phyloP scores from a whole-genome alignment of 2,329 filamentous ascomycete species.

The Sporothrix dimorphospora region DNA sequence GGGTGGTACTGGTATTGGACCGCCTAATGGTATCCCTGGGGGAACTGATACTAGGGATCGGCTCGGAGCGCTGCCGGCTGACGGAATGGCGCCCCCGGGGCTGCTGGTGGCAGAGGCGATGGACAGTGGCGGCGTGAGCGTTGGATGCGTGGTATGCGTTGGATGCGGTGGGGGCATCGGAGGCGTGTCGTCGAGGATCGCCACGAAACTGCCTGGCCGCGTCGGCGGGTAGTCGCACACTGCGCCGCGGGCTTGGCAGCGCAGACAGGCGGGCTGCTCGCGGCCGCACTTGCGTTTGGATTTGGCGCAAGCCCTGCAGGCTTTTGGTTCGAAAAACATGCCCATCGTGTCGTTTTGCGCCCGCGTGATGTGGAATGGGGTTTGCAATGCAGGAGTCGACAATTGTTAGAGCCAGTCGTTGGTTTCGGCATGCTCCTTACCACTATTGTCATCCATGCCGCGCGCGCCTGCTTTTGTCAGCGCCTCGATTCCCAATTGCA shows the following conservation, averaged over 20 bases:
- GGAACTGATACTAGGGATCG: background rate
- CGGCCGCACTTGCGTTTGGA: slow-evolving; percentile 37
- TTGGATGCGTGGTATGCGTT: background rate
- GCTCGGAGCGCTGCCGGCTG: background rate
- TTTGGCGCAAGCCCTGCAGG: slow-evolving; percentile 35
- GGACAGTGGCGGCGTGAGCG: background rate
- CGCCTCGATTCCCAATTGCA: background rate
- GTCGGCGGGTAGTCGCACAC: slow-evolving; percentile 36
- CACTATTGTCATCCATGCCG: background rate
- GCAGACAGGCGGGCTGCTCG: slow-evolving; percentile 35
- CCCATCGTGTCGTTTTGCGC: background rate
- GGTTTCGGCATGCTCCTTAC: background rate
- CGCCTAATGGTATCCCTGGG: background rate
- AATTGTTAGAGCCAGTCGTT: background rate
- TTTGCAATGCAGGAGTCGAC: background rate
- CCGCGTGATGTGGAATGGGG: background rate
- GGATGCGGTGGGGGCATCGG: background rate
- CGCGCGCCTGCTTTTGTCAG: slow-evolving; percentile 6
- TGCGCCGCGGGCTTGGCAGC: slow-evolving; percentile 34
- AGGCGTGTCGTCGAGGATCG: background rate
- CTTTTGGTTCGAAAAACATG: slow-evolving; percentile 28
- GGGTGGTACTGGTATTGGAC: background rate
- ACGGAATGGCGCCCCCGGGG: background rate
- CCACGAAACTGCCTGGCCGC: slow-evolving; percentile 18
- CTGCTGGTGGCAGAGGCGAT: background rate